Base-by-base conservation (phyloP, 257 asterid species). In the Gynochthodes officinalis region DNA sequence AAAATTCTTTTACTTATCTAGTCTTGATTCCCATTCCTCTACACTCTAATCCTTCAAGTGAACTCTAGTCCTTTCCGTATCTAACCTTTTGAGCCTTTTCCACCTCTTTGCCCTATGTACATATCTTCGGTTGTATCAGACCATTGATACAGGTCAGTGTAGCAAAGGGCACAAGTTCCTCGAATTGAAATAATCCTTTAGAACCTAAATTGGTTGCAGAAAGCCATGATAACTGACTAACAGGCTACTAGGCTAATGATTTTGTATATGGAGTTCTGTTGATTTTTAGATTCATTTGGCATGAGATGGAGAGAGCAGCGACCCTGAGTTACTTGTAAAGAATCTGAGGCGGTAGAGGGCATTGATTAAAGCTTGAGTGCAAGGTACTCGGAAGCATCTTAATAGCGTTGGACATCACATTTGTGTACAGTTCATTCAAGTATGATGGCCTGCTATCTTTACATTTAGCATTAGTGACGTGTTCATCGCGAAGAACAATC, bases 71-170 rank as follows among this genome's bases (percentile, higher is more conserved):
- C 57, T 1, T 21, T 18, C 21, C 57, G 27, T 23, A 61, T 61
- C 74, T 58, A 23, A 57, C 68, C 58, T 32, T 54, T 63, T 39
- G n/a, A 55, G 67, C 60, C 62, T 49, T 25, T 71, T 55, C 71
- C 44, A 21, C 43, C 64, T 67, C 48, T 35, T 70, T 21, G 28
- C 73, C 80, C 74, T 40, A 53, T 70, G 87, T 84, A 76, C 74
- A 82, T 83, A 84, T 64, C 40, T 15, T 64, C 59, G 73, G 61
- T 73, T 69, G 60, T 44, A 25, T 62, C 78, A 71, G 50, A 59
- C 37, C 44, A 61, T 30, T 53, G 44, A 42, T 30, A 57, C 53
- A 59, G 37, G 54, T 53, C 10, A 13, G 53, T 57, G 55, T 33
- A 50, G 78, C 58, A 71, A 71, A 21, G 4, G 69, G 33, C 40